phyloP scores from a whole-genome alignment of 768 basidiomycete species.

The Ramaria sp. region DNA sequence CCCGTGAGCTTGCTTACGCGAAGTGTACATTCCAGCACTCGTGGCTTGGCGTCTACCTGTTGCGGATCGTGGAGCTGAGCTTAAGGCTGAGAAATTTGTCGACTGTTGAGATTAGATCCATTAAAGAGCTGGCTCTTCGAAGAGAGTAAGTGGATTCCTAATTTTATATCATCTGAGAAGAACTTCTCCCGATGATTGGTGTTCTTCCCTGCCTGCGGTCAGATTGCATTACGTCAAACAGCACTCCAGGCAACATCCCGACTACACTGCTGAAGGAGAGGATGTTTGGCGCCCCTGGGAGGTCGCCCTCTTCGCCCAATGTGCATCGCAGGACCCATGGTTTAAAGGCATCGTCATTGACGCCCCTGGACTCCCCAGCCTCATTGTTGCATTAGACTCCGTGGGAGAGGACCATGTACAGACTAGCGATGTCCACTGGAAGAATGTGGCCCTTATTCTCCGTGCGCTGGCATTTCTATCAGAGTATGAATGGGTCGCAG shows the following conservation, averaged over 20 bases:
- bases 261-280: too few species aligned
- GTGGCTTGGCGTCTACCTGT: background rate
- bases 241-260: background rate
- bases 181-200: too few species aligned
- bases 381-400: background rate
- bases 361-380: background rate
- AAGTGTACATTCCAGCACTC: slow-evolving; percentile 1
- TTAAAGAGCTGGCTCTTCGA: background rate
- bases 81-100: background rate
- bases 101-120: background rate
- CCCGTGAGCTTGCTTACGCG: background rate
- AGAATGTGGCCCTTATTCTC: background rate
- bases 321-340: background rate
- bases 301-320: slow-evolving; percentile 4
- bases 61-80: slow-evolving; percentile 2
- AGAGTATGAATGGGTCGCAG: background rate
- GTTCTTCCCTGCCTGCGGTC: too few species aligned
- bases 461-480: background rate
- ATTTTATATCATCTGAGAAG: background rate
- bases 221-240: too few species aligned
- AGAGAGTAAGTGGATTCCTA: background rate
- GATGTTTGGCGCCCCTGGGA: slow-evolving; percentile 1
- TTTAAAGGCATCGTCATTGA: background rate
- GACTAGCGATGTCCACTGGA: background rate
- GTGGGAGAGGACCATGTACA: background rate